Base-by-base conservation (phyloP, 345 rosid genomes). In the Hypericum perforatum region DNA sequence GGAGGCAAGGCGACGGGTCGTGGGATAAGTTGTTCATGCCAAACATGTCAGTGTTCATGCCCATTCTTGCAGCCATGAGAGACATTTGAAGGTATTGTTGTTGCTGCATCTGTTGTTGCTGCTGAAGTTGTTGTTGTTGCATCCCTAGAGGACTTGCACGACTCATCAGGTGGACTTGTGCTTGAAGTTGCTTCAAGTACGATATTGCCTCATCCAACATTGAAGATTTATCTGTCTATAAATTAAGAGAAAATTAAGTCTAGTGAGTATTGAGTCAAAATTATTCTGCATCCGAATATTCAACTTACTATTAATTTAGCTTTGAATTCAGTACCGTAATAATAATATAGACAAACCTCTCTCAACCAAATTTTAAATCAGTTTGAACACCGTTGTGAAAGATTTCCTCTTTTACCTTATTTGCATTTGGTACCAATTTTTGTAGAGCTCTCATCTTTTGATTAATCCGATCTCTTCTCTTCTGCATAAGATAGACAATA, bases 401-500 rank as follows among this genome's bases (percentile, higher is more conserved):
- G 32, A 22, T 1, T 11, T n/a, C 14, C 16, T 9, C n/a, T n/a
- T n/a, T n/a, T 55, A 81, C 86, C 80, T 81, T 81, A 52, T 72
- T 67, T 56, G 82, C 78, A 59, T 84, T 78, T 14, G 95, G 95
- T 47, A 85, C 83, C 46, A 85, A 66, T 68, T 71, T 77, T 56
- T 85, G 95, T 43, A 85, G 85, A 46, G 85, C 76, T 70, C 76
- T 85, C 76, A 85, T 78, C 75, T 77, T 82, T 54, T 85, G 74
- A 41, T 82, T 85, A 15, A 85, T 85, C 70, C 83, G 70, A 50
- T 80, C 83, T 65, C 95, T 80, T 41, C 84, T 58, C 70, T 68
- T 75, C 85, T 79, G 9, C 11, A 13, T 1, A 22, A 22, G 4
- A 1, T 22, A 22, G 2, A 22, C 32, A 22, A 1, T 1, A 22